Conservation (phyloP, 306 rosid genomes). For the Vigna nakashimae region DNA sequence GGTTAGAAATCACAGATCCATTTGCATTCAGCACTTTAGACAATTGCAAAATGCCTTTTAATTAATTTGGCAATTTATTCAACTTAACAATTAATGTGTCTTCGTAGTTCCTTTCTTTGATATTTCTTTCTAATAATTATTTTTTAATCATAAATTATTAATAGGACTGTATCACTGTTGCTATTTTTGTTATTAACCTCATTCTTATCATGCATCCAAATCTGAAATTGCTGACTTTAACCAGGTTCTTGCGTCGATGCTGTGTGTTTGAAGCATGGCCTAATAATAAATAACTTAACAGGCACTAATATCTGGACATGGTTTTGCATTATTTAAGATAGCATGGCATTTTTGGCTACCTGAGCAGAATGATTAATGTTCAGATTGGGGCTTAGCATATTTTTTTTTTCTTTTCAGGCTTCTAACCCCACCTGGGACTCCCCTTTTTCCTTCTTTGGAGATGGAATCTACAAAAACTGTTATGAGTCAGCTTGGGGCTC, state of each 20-base stretch:
- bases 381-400: conserved; percentile 37
- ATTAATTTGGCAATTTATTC: conserved; percentile 14
- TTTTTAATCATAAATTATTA: background rate
- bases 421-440: conserved; percentile 96
- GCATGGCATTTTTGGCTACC: background rate
- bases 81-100: conserved; percentile 27
- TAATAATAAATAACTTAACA: conserved; percentile 19
- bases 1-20: background rate
- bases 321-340: background rate
- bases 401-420: conserved; percentile 72
- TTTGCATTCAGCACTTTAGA: background rate
- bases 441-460: conserved; percentile 96
- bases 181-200: background rate
- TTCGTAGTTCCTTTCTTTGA: background rate
- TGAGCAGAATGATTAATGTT: conserved; percentile 26
- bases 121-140: background rate
- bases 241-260: conserved; percentile 12
- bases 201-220: conserved; percentile 1
- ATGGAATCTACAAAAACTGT: conserved; percentile 76
- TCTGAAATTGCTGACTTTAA: background rate
- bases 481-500: conserved; percentile 74
- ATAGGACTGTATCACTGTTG: conserved; percentile 8
- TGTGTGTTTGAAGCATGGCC: conserved; percentile 23
- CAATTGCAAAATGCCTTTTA: background rate
- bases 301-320: background rate